A percentile compares a stretch with the other conserved stretches of the same genome.
Conservation (phyloP, 257 asterid species). For the Petunia axillaris region DNA sequence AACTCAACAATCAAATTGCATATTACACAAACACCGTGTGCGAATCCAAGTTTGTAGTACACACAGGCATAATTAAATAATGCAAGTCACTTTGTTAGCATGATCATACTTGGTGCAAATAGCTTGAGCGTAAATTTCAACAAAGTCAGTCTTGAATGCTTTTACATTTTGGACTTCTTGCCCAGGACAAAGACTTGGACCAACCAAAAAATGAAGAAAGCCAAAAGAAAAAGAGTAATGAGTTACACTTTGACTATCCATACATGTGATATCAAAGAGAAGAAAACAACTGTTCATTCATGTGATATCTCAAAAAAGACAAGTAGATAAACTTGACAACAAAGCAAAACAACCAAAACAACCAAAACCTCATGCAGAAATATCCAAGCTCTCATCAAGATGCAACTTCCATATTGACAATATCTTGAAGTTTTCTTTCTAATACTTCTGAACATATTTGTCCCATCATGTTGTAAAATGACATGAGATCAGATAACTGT, state of each 20-base stretch:
- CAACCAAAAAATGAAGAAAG: not conserved
- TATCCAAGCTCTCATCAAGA: not conserved
- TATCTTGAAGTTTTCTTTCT: conserved; percentile 40
- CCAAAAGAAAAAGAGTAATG: not conserved
- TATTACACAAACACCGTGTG: too few species aligned
- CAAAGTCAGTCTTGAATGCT: not conserved
- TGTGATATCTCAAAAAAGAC: not conserved
- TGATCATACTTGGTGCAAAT: not conserved
- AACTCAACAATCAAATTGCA: too few species aligned
- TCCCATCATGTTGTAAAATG: conserved; percentile 50
- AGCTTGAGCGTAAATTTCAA: not conserved
- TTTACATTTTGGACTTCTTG: not conserved
- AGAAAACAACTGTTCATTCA: not conserved
- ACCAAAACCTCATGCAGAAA: conserved; percentile 18
- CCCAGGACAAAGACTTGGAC: not conserved
- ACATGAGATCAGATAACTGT: conserved; percentile 45
- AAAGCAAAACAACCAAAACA: conserved; percentile 12
- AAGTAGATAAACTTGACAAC: conserved; percentile 6
- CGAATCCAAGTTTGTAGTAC: too few species aligned
- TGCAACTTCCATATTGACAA: conserved; percentile 36
- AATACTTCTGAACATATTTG: conserved; percentile 45
- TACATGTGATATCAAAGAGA: not conserved
- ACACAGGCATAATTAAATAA: too few species aligned
- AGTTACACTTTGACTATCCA: not conserved
- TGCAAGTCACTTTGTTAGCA: too few species aligned